A percentile compares a stretch with the other conserved stretches of the same genome.
Conservation (phyloP, 192 early-diverging fungal species). For the Backusella macrospora region DNA sequence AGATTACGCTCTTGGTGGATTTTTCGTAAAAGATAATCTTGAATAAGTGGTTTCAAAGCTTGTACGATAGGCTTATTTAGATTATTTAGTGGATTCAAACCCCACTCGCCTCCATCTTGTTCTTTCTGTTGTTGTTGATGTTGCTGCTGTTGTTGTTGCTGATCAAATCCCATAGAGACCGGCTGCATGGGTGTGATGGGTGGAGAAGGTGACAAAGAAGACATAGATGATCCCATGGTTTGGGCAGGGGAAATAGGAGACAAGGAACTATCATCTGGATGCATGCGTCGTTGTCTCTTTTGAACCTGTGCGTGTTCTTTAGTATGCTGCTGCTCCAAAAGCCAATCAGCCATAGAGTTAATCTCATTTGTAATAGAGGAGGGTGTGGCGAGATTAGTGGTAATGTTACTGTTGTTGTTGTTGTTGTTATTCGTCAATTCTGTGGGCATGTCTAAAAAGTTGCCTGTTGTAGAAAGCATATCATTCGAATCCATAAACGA, state of each 20-base stretch:
- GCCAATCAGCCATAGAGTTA: conserved; percentile 20
- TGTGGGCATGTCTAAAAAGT: neutral
- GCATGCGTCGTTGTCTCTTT: conserved; percentile 17
- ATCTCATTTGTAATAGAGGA: conserved; percentile 18
- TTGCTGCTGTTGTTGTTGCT: conserved; percentile 17
- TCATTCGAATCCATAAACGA: conserved; percentile 16
- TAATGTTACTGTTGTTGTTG: neutral
- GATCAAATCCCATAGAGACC: conserved; percentile 23
- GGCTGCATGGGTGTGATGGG: conserved; percentile 30
- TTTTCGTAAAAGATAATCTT: conserved; percentile 45
- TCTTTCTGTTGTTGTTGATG: conserved; percentile 6
- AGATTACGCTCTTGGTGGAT: conserved; percentile 34
- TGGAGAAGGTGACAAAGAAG: conserved; percentile 35
- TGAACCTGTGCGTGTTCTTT: neutral
- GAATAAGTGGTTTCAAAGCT: conserved; percentile 42
- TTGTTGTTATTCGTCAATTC: neutral
- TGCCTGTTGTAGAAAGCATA: neutral
- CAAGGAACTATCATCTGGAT: neutral
- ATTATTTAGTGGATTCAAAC: conserved; percentile 19
- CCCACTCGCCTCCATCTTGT: conserved; percentile 13
- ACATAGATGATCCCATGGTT: conserved; percentile 11
- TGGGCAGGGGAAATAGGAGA: conserved; percentile 16
- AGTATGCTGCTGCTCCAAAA: conserved; percentile 11
- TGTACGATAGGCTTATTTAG: conserved; percentile 18
- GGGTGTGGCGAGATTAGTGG: neutral